Evolutionary conservation across 805 yeast species (phyloP), one percentile per base, ranked within the genome.

Genomic region (Ogataea methanolica): DNA sequence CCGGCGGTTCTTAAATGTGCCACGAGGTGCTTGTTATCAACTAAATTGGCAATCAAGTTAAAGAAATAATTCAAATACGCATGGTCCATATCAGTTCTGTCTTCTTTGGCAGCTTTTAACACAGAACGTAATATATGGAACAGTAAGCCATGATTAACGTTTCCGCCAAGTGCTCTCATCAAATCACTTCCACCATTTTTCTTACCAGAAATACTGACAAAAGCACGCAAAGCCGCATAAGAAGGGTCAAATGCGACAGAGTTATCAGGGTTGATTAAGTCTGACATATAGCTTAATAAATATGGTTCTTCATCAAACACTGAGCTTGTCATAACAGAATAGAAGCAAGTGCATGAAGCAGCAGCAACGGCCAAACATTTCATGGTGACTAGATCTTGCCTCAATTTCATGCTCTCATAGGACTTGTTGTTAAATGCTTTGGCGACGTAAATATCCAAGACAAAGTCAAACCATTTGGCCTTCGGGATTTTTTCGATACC

Each of bases 121-220:
- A 88, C 78, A 39, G 73, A 72, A 47, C 91, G 76, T 29, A 90
- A 62, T 31, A 83, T 76, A 58, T 87, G 90, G 68, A 85, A 87
- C 36, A 91, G 60, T 12, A 82, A 67, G 1, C 97, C 97, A 65
- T 91, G 96, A 50, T 83, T 81, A 36, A 91, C 89, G 61, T 88
- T 88, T 9, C 94, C 97, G 19, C 94, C 88, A 53, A 90, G 64
- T 12, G 87, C 82, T 48, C 89, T 75, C 45, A 90, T 73, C 21
- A 91, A 73, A 54, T 90, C 97, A 43, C 83, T 73, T 16, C 91
- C 83, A 79, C 90, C 85, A 4, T 75, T 75, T 41, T 80, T 80
- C 57, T 80, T 82, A 19, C 76, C 70, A 1, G 96, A 76, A 6
- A 88, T 79, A 51, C 83, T 78, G 51, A 85, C 86, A 44, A 91